phyloP scores from a whole-genome alignment of 2,329 filamentous ascomycete species.

The Fusarium metavorans region DNA sequence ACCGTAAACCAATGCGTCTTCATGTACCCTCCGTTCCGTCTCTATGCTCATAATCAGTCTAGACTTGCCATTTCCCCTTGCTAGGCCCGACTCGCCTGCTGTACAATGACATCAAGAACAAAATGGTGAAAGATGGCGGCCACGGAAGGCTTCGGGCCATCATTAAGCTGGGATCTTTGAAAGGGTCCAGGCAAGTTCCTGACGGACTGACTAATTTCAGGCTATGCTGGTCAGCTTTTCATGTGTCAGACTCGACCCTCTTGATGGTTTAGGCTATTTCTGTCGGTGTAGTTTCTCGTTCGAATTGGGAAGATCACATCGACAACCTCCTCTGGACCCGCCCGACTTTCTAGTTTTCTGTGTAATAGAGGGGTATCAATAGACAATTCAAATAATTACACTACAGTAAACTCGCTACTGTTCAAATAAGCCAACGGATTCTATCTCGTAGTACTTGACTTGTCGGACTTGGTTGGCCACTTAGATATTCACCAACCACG shows the following conservation, averaged over 20 bases:
- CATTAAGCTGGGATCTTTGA: too few species aligned
- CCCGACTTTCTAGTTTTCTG: background rate
- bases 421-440: background rate
- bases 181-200: too few species aligned
- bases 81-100: too few species aligned
- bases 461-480: background rate
- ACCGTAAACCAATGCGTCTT: too few species aligned
- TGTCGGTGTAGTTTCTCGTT: background rate
- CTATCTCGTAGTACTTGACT: background rate
- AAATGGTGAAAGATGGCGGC: too few species aligned
- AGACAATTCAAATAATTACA: background rate
- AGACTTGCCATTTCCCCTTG: background rate
- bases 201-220: too few species aligned
- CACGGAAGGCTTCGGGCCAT: too few species aligned
- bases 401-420: background rate
- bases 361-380: background rate
- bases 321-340: background rate
- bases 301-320: background rate
- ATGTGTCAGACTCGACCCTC: too few species aligned
- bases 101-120: too few species aligned
- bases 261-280: background rate
- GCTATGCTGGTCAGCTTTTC: too few species aligned
- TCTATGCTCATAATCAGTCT: background rate
- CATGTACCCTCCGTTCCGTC: background rate
- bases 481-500: background rate